phyloP scores from a whole-genome alignment of 2,329 filamentous ascomycete genomes.

The Aspergillus calidoustus region DNA sequence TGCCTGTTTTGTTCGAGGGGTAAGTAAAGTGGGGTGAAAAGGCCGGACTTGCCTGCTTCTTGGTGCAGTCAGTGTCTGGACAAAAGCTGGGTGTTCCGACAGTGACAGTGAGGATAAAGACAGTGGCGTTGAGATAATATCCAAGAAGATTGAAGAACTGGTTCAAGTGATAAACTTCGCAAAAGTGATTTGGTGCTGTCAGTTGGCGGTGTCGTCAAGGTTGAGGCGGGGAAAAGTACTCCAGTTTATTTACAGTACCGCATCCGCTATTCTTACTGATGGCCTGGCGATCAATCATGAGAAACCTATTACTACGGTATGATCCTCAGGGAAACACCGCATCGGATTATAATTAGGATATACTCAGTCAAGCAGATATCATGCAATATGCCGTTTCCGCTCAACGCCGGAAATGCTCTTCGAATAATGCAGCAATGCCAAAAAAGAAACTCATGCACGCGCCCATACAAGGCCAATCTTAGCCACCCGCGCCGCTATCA shows the following conservation, averaged over 20 bases:
- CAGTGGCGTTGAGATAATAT: not conserved
- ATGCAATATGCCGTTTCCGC: not conserved
- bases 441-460: conserved; percentile 33
- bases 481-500: conserved; percentile 47
- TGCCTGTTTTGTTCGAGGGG: conserved; percentile 4
- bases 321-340: not conserved
- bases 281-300: not conserved
- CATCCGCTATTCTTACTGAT: not conserved
- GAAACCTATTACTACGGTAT: not conserved
- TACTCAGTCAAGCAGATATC: not conserved
- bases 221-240: not conserved
- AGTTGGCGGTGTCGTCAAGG: not conserved
- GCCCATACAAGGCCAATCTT: conserved; percentile 43
- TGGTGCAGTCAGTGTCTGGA: not conserved
- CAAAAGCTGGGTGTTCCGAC: not conserved
- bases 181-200: not conserved
- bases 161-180: not conserved
- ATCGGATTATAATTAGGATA: not conserved
- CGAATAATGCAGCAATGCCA: not conserved
- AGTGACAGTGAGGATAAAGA: not conserved
- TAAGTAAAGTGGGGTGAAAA: not conserved
- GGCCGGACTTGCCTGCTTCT: not conserved
- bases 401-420: not conserved
- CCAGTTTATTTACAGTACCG: not conserved
- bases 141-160: not conserved